Percentiles rank a stretch among this genome's conserved stretches.
Conservation (phyloP, 2,329 filamentous ascomycete species). For the Fusarium sp. region DNA sequence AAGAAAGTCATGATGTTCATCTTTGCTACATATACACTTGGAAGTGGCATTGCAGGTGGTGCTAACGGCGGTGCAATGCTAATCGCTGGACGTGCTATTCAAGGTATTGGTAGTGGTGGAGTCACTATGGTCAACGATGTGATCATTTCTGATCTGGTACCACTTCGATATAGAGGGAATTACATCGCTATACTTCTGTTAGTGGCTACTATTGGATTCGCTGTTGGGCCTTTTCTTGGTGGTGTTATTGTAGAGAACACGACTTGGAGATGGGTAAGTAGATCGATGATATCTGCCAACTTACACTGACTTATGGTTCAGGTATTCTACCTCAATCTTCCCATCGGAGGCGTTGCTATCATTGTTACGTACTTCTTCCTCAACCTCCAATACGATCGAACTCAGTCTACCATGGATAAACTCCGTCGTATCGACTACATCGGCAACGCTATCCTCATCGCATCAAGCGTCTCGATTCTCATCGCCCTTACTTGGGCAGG, state of each 20-base stretch:
- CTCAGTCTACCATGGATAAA: constrained; percentile 37
- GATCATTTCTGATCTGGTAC: constrained; percentile 56
- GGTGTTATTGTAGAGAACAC: constrained; percentile 40
- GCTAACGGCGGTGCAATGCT: constrained; percentile 52
- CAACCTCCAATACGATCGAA: constrained; percentile 44
- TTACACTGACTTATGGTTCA: not conserved
- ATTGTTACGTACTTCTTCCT: constrained; percentile 48
- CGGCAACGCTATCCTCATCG: constrained; percentile 54
- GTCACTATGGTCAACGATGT: constrained; percentile 45
- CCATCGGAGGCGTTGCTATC: constrained; percentile 47
- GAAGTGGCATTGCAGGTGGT: constrained; percentile 57
- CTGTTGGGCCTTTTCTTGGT: constrained; percentile 46
- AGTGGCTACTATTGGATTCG: constrained; percentile 47
- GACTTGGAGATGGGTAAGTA: constrained; percentile 51
- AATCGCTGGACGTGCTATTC: constrained; percentile 52
- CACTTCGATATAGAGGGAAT: constrained; percentile 55
- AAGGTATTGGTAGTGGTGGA: constrained; percentile 50
- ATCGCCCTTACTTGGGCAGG: constrained; percentile 56
- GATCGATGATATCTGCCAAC: rapidly evolving
- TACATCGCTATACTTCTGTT: constrained; percentile 49
- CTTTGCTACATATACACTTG: constrained; percentile 58
- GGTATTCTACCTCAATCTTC: constrained; percentile 57
- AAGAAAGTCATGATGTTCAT: constrained; percentile 51
- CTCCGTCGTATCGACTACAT: constrained; percentile 52
- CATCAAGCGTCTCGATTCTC: constrained; percentile 50